Evolutionary conservation across 805 yeast species (phyloP).

Genomic region (Zygotorulaspora sp.): DNA sequence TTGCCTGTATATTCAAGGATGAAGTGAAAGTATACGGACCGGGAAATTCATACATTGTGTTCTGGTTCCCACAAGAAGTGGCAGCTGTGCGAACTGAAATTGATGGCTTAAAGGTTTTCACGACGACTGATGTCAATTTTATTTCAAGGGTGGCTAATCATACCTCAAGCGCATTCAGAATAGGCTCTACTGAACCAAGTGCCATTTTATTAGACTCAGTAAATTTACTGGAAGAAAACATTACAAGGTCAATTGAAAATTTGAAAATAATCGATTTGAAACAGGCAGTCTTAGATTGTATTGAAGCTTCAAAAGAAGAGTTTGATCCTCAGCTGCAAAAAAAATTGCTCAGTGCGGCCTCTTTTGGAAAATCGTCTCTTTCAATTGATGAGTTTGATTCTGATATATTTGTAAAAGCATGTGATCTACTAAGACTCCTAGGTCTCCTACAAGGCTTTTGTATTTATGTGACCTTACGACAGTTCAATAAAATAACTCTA

Average conservation of each 20-base stretch:
- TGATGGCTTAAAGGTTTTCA: slow-evolving; percentile 72
- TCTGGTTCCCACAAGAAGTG: slow-evolving; percentile 47
- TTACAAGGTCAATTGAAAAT: slow-evolving; percentile 80
- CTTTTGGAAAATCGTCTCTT: slow-evolving; percentile 71
- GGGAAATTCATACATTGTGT: slow-evolving; percentile 42
- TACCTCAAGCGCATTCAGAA: slow-evolving; percentile 60
- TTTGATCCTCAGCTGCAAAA: slow-evolving; percentile 78
- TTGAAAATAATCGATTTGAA: slow-evolving; percentile 50
- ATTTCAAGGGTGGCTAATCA: slow-evolving; percentile 56
- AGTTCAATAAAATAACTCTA: slow-evolving; percentile 50
- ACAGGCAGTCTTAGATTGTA: slow-evolving; percentile 66
- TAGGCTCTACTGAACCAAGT: slow-evolving; percentile 81
- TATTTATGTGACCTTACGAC: slow-evolving; percentile 56
- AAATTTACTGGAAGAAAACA: slow-evolving; percentile 56
- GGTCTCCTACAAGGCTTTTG: slow-evolving; percentile 69
- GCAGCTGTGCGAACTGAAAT: slow-evolving; percentile 45
- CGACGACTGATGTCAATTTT: slow-evolving; percentile 53
- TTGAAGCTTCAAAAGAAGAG: slow-evolving; percentile 72
- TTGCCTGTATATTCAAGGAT: slow-evolving; percentile 54
- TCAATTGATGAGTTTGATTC: slow-evolving; percentile 51
- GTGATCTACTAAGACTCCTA: slow-evolving; percentile 59
- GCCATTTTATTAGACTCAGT: slow-evolving; percentile 79
- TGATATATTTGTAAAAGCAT: slow-evolving; percentile 55
- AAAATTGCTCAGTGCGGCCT: slow-evolving; percentile 69
- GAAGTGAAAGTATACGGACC: slow-evolving; percentile 72